Evolutionary conservation across 2,329 filamentous ascomycete species (phyloP).

Genomic region (Monosporascus cannonballus): DNA sequence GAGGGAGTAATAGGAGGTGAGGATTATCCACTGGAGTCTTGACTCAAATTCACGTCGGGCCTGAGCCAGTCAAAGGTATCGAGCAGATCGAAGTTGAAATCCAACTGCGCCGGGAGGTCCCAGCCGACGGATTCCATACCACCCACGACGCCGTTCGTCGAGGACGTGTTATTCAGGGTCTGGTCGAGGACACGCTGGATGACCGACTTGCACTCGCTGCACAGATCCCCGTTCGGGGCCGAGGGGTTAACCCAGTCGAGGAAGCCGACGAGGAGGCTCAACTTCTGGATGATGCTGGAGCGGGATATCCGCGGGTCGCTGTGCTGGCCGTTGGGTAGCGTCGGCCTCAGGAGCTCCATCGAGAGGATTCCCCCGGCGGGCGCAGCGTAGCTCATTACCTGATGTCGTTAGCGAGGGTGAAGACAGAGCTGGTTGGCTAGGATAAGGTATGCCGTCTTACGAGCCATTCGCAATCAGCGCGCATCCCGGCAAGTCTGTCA

Average conservation of each 20-base stretch:
- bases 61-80: conserved; percentile 44
- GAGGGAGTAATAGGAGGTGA: no score
- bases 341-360: conserved; percentile 41
- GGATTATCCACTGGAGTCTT: conserved; percentile 13
- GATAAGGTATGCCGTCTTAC: conserved; percentile 22
- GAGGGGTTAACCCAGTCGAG: conserved; percentile 44
- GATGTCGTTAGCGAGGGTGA: not conserved
- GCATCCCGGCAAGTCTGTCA: conserved; percentile 35
- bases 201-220: conserved; percentile 38
- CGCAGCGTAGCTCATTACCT: conserved; percentile 45
- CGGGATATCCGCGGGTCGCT: conserved; percentile 32
- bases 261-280: conserved; percentile 45
- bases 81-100: conserved; percentile 42
- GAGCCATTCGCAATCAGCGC: conserved; percentile 44
- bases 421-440: not conserved
- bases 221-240: conserved; percentile 43
- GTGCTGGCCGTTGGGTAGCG: conserved; percentile 26
- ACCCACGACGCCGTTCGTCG: conserved; percentile 13
- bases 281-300: conserved; percentile 44
- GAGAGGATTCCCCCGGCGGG: conserved; percentile 45
- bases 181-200: conserved; percentile 46
- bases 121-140: conserved; percentile 25
- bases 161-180: conserved; percentile 32
- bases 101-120: conserved; percentile 26
- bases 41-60: conserved; percentile 15